These are phyloP conservation scores for Jasminum sambac DNA, from an alignment of 257 asterid genomes.

Conservation along the genomic window DNA sequence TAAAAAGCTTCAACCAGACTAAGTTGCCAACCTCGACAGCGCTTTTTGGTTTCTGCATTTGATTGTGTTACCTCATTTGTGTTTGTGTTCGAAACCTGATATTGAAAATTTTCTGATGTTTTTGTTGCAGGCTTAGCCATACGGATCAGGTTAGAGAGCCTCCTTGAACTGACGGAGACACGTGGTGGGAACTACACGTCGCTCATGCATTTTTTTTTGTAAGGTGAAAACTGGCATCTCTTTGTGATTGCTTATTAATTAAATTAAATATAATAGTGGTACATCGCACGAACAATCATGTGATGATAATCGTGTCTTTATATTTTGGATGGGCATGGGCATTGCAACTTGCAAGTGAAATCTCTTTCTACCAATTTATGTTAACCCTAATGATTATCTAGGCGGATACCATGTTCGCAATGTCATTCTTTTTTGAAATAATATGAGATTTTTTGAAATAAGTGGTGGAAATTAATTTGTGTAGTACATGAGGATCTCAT, in stretches of 20 bases:
- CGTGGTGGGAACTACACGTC: conserved; percentile 97
- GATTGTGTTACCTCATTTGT: conserved; percentile 4
- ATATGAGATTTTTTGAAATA: no score
- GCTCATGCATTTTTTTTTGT: conserved; percentile 95
- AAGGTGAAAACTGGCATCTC: conserved; percentile 47
- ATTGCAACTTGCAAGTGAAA: conserved; percentile 10
- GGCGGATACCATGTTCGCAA: no score
- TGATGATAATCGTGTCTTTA: conserved; percentile 5
- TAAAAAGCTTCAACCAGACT: not conserved
- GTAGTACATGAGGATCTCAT: no score
- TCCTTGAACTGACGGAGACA: conserved; percentile 90
- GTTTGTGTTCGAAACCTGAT: not conserved
- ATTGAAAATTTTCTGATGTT: no score
- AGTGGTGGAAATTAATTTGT: no score
- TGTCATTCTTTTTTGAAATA: no score
- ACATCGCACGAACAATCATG: conserved; percentile 3
- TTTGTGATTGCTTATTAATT: conserved; percentile 20
- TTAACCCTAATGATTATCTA: not conserved
- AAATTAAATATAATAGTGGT: conserved; percentile 19
- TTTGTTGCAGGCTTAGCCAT: conserved; percentile 74
- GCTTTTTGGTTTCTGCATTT: conserved; percentile 1
- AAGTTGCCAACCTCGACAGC: not conserved
- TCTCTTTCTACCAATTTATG: conserved; percentile 15
- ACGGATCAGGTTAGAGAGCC: conserved; percentile 94
- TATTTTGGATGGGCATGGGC: conserved; percentile 10